Percentiles rank a stretch among this genome's conserved stretches.
phyloP scores from a whole-genome alignment of 73 alveolate species.

The Paramecium biaurelia region DNA sequence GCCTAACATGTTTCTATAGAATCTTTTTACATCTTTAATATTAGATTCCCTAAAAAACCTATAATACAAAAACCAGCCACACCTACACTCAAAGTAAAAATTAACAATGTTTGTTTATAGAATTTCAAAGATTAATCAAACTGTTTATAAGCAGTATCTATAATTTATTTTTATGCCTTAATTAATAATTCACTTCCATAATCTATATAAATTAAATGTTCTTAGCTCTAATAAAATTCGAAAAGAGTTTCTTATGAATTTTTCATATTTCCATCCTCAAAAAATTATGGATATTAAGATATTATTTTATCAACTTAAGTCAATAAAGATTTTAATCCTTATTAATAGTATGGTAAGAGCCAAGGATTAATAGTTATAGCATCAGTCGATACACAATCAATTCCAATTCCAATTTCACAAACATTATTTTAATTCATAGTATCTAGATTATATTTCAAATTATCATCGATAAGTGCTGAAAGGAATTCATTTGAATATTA shows the following conservation, averaged over 20 bases:
- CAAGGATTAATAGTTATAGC: neutral
- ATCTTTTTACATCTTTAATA: neutral
- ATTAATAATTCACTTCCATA: neutral
- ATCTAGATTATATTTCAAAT: neutral
- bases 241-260: neutral
- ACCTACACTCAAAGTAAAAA: neutral
- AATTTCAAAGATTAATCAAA: neutral
- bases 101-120: neutral
- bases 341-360: neutral
- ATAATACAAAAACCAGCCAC: conserved; percentile 2
- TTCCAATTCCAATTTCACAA: neutral
- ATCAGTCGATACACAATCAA: neutral
- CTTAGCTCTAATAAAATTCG: neutral
- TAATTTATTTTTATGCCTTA: neutral
- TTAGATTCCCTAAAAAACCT: neutral
- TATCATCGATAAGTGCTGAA: neutral
- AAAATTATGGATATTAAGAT: neutral
- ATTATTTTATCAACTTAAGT: neutral
- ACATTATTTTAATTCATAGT: neutral
- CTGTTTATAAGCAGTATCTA: neutral
- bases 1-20: conserved; percentile 4
- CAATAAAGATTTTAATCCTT: neutral
- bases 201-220: neutral
- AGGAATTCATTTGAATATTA: neutral
- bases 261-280: neutral